These are phyloP conservation scores for Capsella bursapastoris DNA, from an alignment of 345 rosid genomes.

Conservation along the genomic window DNA sequence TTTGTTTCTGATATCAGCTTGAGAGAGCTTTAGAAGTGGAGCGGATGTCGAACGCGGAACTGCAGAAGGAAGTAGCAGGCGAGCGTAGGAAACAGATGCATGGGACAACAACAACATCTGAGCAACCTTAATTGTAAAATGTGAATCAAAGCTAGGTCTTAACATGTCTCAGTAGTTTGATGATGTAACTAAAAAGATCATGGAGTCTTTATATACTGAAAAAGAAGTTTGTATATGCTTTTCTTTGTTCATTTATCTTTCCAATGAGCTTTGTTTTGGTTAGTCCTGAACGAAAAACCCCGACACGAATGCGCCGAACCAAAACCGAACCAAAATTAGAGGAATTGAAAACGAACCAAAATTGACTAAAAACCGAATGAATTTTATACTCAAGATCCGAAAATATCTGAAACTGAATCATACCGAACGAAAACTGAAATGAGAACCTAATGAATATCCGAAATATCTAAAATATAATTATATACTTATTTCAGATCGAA, in stretches of 20 bases:
- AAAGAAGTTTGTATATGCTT: slow-evolving; percentile 18
- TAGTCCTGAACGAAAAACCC: too few species aligned
- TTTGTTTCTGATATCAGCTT: slow-evolving; percentile 49
- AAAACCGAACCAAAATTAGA: too few species aligned
- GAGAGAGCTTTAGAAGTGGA: slow-evolving; percentile 89
- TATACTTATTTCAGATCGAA: too few species aligned
- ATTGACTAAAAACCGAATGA: too few species aligned
- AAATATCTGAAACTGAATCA: too few species aligned
- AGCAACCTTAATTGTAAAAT: slow-evolving; percentile 23
- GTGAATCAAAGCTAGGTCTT: slow-evolving; percentile 7
- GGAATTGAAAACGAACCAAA: too few species aligned
- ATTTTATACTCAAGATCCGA: too few species aligned
- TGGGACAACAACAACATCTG: slow-evolving; percentile 26
- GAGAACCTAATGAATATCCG: too few species aligned
- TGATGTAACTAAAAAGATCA: slow-evolving; percentile 15
- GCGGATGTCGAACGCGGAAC: slow-evolving; percentile 76
- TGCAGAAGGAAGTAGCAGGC: slow-evolving; percentile 67
- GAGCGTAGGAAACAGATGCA: slow-evolving; percentile 25
- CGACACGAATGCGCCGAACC: too few species aligned
- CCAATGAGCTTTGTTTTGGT: not conserved
- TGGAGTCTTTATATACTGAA: not conserved
- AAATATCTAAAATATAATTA: too few species aligned
- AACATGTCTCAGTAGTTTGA: slow-evolving; percentile 1
- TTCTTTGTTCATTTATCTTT: not conserved
- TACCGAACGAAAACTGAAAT: too few species aligned